Percentiles rank a stretch among this genome's conserved stretches.
These are phyloP conservation scores for Rugonectria rugulosa DNA, from an alignment of 2,329 filamentous ascomycete species.

Conservation along the genomic window DNA sequence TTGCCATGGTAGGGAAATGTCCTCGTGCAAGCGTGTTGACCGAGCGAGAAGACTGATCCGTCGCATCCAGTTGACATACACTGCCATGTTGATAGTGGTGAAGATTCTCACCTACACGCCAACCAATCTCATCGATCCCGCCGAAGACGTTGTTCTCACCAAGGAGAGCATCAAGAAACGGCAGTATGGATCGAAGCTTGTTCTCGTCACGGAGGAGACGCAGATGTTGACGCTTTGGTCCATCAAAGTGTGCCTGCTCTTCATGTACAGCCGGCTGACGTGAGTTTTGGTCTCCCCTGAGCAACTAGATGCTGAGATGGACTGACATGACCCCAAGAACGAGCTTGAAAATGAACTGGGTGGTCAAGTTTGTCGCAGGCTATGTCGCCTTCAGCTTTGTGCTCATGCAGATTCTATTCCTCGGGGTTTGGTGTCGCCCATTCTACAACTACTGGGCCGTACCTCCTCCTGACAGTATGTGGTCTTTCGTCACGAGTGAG, in stretches of 20 bases:
- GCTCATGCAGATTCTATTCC: constrained; percentile 58
- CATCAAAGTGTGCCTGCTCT: constrained; percentile 60
- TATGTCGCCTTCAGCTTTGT: constrained; percentile 54
- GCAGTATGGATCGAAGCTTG: constrained; percentile 64
- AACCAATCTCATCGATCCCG: constrained; percentile 64
- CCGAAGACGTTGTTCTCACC: constrained; percentile 55
- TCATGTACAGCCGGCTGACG: constrained; percentile 62
- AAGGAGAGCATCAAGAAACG: constrained; percentile 51
- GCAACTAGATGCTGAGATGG: accelerated
- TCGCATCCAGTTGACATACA: constrained; percentile 16
- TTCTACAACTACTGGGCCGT: constrained; percentile 21
- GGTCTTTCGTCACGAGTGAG: background rate
- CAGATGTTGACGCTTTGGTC: constrained; percentile 66
- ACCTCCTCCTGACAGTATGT: constrained; percentile 9
- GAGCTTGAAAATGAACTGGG: constrained; percentile 51
- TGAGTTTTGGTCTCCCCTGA: constrained; percentile 33
- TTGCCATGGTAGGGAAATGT: constrained; percentile 52
- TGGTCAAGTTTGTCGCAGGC: constrained; percentile 53
- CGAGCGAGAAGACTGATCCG: background rate
- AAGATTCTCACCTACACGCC: constrained; percentile 47
- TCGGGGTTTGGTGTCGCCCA: constrained; percentile 39
- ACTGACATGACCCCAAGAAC: constrained; percentile 35
- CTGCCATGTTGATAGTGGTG: constrained; percentile 31
- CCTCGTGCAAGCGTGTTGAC: background rate
- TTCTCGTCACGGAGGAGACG: constrained; percentile 65